Conservation (phyloP, 768 basidiomycete species). For the Macrolepiota fuliginosa region DNA sequence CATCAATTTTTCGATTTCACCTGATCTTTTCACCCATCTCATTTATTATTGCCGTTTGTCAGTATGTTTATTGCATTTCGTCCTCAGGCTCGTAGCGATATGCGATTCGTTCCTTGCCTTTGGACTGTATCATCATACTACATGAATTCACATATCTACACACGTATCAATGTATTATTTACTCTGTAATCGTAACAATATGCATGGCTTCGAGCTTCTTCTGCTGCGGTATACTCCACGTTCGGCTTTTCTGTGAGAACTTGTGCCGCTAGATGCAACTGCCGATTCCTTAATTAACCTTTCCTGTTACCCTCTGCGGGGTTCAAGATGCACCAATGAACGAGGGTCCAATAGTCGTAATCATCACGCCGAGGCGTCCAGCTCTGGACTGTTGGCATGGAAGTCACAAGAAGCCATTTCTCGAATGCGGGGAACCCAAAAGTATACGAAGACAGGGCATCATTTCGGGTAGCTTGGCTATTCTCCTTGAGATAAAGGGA, state of each 20-base stretch:
- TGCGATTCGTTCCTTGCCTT: neutral
- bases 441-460: neutral
- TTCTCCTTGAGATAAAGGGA: neutral
- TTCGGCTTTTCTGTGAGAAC: neutral
- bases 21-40: neutral
- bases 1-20: neutral
- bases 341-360: neutral
- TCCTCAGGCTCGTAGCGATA: neutral
- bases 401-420: neutral
- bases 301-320: neutral
- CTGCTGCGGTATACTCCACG: neutral
- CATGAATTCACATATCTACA: constrained; percentile 6
- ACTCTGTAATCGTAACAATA: constrained; percentile 5
- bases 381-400: neutral
- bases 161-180: constrained; percentile 11
- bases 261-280: neutral
- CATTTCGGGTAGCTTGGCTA: constrained; percentile 1
- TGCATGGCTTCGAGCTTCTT: constrained; percentile 4
- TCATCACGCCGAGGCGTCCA: neutral
- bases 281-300: neutral
- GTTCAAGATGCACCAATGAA: neutral
- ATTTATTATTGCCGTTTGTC: constrained; percentile 9
- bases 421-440: neutral
- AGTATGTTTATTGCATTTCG: constrained; percentile 24
- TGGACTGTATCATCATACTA: constrained; percentile 9